phyloP scores from a whole-genome alignment of 441 rosid genomes.

The Euphorbia neoarborescens region DNA sequence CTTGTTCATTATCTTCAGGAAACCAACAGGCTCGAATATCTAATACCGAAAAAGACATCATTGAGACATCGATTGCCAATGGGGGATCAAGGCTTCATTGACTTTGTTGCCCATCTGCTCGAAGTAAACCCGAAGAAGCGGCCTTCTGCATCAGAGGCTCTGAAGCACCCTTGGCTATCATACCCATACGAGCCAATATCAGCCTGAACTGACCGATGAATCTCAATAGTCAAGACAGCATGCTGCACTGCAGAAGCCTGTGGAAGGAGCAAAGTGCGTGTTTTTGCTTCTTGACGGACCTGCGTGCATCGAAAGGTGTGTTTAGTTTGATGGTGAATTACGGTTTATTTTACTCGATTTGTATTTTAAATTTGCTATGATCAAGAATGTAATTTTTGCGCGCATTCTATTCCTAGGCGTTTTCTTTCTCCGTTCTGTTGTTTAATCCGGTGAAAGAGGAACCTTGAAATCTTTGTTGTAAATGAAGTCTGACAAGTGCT shows the following conservation, averaged over 20 bases:
- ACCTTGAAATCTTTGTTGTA: constrained; percentile 36
- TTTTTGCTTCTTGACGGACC: constrained; percentile 8
- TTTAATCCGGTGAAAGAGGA: constrained; percentile 33
- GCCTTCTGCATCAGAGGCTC: constrained; percentile 79
- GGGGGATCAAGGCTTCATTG: constrained; percentile 95
- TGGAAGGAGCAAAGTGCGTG: constrained; percentile 19
- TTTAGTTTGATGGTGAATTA: constrained; percentile 27
- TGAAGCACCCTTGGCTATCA: constrained; percentile 87
- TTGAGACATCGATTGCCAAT: constrained; percentile 77
- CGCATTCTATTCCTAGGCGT: constrained; percentile 23
- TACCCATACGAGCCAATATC: constrained; percentile 91
- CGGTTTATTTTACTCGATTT: constrained; percentile 3
- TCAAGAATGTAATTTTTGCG: constrained; percentile 34
- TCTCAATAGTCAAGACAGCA: constrained; percentile 11
- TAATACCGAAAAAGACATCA: constrained; percentile 82
- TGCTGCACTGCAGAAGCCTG: constrained; percentile 8
- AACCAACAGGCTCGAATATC: constrained; percentile 64
- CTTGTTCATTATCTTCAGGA: constrained; percentile 42
- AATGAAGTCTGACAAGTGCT: constrained; percentile 44
- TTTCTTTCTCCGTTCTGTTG: constrained; percentile 18
- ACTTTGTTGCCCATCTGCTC: constrained; percentile 72
- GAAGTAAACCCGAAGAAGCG: constrained; percentile 85
- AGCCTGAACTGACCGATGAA: constrained; percentile 33
- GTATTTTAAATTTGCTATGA: constrained; percentile 26
- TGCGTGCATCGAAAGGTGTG: constrained; percentile 31